phyloP scores from a whole-genome alignment of 345 rosid genomes.

The Lepidium sativum region DNA sequence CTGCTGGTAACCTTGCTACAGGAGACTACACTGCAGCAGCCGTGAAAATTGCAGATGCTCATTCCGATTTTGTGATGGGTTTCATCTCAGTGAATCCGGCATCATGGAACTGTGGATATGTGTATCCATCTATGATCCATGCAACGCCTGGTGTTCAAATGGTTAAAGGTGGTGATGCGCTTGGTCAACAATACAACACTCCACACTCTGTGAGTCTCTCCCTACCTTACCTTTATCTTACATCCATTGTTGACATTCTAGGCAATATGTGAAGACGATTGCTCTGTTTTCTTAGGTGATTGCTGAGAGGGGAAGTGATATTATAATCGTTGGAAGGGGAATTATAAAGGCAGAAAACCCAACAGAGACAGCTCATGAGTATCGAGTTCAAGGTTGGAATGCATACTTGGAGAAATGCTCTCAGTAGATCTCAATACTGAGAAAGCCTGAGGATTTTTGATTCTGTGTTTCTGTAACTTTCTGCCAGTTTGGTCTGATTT shows the following conservation, averaged over 20 bases:
- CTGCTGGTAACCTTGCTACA: conserved; percentile 90
- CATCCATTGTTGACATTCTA: not conserved
- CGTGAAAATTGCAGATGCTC: conserved; percentile 83
- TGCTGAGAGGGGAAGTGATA: conserved; percentile 81
- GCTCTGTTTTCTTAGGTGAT: conserved; percentile 42
- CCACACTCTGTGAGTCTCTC: conserved; percentile 82
- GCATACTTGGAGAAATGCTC: conserved; percentile 73
- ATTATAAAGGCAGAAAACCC: conserved; percentile 82
- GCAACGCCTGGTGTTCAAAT: conserved; percentile 98
- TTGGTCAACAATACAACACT: conserved; percentile 93
- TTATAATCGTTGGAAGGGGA: conserved; percentile 95
- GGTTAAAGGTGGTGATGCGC: conserved; percentile 85
- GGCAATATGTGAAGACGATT: not conserved
- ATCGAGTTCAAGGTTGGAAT: conserved; percentile 92
- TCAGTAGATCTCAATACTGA: conserved; percentile 2
- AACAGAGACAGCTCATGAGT: conserved; percentile 64
- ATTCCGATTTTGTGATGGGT: conserved; percentile 93
- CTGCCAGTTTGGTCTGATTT: not conserved
- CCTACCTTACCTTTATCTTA: conserved; percentile 19
- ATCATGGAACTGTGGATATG: conserved; percentile 79
- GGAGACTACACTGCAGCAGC: conserved; percentile 97
- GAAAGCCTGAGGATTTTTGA: not conserved
- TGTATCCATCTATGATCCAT: conserved; percentile 79
- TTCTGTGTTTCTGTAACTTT: conserved; percentile 5
- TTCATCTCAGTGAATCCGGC: conserved; percentile 96